Evolutionary conservation across 768 basidiomycete genomes (phyloP), one percentile per base, ranked within the genome.

Genomic region (Daedaleopsis nitida): DNA sequence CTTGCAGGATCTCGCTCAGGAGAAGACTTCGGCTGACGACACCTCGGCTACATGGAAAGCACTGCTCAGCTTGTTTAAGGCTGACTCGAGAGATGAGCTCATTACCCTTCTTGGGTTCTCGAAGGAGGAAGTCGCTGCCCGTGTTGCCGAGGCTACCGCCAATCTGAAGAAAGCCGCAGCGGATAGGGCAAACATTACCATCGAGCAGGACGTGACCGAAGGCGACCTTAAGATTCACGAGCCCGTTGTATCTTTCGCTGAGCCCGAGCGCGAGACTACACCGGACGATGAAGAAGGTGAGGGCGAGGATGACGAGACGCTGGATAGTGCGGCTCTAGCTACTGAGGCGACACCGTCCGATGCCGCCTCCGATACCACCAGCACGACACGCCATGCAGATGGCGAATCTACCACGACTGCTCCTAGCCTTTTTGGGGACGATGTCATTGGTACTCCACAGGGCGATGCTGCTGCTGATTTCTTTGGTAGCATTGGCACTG

Each of bases 61-160:
- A 0, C 74, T 98, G n/a, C 73, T 87, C 52, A 92, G 89, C 65
- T 78, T 98, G 24, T 98, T 97, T 84, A 86, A 86, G 65, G 88
- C 94, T 0, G 85, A 96, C 71, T 94, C 94, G 10, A 80, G 94
- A 56, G 92, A 96, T 27, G 94, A 98, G 74, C 80, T 98, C 6
- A 88, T 98, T 52, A 89, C 88, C 2, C 76, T 98, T 1, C 82
- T 99, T 14, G 96, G 96, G 0, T 98, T 96, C 74, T 96, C 94
- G 3, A 96, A 96, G 74, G 84, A 82, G 11, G 93, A 96, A 64
- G 84, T 97, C 17, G 86, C 86, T 2, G 76, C 80, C 5, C 88
- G 88, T 63, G 92, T 98, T 17, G 85, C 86, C 11, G 88, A 92
- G 64, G 94, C 94, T 12, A 84, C 96, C 48, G 85, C 89, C 49